A percentile compares a stretch with the other conserved stretches of the same genome.
Evolutionary conservation across 2,329 filamentous ascomycete genomes (phyloP).

Genomic region (Ceratocystiopsis sp.): DNA sequence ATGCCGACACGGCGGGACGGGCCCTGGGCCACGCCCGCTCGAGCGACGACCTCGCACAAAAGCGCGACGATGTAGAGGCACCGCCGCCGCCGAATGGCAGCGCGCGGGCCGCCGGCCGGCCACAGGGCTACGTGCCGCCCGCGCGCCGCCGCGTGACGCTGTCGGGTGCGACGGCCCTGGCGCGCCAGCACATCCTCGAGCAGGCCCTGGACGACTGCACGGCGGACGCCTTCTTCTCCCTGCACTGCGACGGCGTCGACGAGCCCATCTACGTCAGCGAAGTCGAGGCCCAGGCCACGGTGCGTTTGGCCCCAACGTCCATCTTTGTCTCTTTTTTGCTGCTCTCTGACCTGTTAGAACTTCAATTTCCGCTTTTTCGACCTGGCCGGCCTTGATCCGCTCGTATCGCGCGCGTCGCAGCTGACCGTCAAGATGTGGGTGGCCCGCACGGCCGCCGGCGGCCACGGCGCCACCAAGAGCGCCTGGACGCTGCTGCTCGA

Average conservation of each 20-base stretch:
- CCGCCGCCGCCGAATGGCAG: slow-evolving; percentile 5
- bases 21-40: slow-evolving; percentile 34
- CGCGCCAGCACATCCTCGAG: slow-evolving; percentile 60
- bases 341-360: slow-evolving; percentile 31
- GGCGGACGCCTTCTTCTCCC: slow-evolving; percentile 77
- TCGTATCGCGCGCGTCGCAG: slow-evolving; percentile 46
- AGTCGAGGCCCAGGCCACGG: slow-evolving; percentile 56
- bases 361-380: slow-evolving; percentile 82
- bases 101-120: slow-evolving; percentile 8
- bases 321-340: neutral
- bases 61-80: too few species aligned
- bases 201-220: slow-evolving; percentile 52
- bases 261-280: slow-evolving; percentile 88
- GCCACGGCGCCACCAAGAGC: slow-evolving; percentile 12
- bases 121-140: too few species aligned
- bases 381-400: slow-evolving; percentile 43
- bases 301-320: too few species aligned
- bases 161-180: slow-evolving; percentile 21
- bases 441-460: slow-evolving; percentile 21
- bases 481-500: slow-evolving; percentile 51
- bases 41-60: slow-evolving; percentile 26
- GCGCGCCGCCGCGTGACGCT: slow-evolving; percentile 30
- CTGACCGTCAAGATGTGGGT: slow-evolving; percentile 63
- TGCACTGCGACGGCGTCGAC: slow-evolving; percentile 49
- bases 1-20: slow-evolving; percentile 37